These are phyloP conservation scores for Puccinia triticina DNA, from an alignment of 1,284 basidiomycete species.

Conservation along the genomic window DNA sequence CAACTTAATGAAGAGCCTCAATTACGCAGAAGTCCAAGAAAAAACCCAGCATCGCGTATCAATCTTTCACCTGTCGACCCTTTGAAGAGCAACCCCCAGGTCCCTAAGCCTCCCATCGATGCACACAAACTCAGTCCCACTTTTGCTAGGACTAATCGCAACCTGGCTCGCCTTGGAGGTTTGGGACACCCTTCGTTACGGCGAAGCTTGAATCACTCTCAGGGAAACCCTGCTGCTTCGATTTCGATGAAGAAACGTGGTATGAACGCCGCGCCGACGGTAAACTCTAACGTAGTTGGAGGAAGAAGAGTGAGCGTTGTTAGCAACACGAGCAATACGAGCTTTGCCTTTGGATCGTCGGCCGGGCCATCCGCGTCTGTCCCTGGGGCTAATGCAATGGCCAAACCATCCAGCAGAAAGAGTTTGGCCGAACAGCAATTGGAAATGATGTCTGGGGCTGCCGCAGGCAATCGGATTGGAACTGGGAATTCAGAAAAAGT, in stretches of 20 bases:
- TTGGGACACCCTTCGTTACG: constrained; percentile 43
- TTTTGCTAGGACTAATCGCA: constrained; percentile 3
- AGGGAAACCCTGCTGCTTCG: constrained; percentile 33
- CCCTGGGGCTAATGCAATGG: neutral
- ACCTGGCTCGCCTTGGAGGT: constrained; percentile 26
- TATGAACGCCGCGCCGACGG: constrained; percentile 15
- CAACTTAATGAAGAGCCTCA: constrained; percentile 24
- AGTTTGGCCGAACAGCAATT: constrained; percentile 45
- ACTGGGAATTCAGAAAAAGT: constrained; percentile 25
- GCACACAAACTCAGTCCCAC: constrained; percentile 26
- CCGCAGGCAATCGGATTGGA: constrained; percentile 19
- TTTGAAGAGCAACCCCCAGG: neutral
- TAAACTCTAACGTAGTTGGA: constrained; percentile 12
- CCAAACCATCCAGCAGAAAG: constrained; percentile 34
- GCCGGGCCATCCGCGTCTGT: constrained; percentile 5
- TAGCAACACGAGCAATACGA: constrained; percentile 48
- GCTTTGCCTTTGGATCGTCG: constrained; percentile 43
- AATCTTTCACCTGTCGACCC: constrained; percentile 27
- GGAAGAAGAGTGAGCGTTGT: constrained; percentile 32
- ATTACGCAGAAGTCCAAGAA: constrained; percentile 45
- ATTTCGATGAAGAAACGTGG: constrained; percentile 29
- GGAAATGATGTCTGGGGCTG: constrained; percentile 46
- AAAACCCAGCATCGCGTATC: constrained; percentile 19
- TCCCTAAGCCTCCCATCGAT: neutral
- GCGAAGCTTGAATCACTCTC: constrained; percentile 50